Percentiles rank a stretch among this genome's conserved stretches.
Evolutionary conservation across 2,329 filamentous ascomycete species (phyloP).

Genomic region (Aphanocladium album): DNA sequence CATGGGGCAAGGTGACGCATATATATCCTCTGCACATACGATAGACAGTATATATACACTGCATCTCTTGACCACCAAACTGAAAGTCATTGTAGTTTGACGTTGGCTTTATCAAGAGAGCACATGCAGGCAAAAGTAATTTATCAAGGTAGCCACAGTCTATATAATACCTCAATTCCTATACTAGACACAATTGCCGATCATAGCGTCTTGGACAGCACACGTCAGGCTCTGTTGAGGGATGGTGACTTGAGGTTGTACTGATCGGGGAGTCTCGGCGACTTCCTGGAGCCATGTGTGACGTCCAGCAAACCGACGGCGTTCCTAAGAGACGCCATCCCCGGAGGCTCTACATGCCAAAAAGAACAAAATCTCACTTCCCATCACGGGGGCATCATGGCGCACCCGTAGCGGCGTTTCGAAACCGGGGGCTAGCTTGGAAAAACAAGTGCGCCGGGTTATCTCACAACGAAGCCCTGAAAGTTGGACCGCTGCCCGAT

Average conservation of each 20-base stretch:
- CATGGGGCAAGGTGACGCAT: neutral
- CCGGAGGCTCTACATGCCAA: neutral
- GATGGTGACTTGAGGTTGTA: neutral
- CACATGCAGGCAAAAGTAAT: too few relatives aligned
- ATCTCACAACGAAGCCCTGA: neutral
- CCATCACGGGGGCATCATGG: neutral
- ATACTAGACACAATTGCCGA: too few relatives aligned
- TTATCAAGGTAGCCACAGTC: too few relatives aligned
- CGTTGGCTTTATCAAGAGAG: too few relatives aligned
- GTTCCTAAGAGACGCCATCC: neutral
- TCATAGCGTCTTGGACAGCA: too few relatives aligned
- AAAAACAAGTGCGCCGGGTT: neutral
- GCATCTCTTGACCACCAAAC: neutral
- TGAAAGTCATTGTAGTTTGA: too few relatives aligned
- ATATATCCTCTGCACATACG: neutral
- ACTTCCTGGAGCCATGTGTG: neutral
- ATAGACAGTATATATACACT: conserved; percentile 1
- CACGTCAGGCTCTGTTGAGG: neutral
- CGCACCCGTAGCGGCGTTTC: neutral
- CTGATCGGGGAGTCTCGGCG: neutral
- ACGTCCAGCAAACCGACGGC: neutral
- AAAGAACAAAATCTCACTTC: neutral
- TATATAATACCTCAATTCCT: too few relatives aligned
- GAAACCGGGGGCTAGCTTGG: neutral
- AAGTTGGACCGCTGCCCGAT: too few relatives aligned